These are phyloP conservation scores for Chlamydomonas sp. DNA, from an alignment of 139 green algal genomes.

Conservation along the genomic window DNA sequence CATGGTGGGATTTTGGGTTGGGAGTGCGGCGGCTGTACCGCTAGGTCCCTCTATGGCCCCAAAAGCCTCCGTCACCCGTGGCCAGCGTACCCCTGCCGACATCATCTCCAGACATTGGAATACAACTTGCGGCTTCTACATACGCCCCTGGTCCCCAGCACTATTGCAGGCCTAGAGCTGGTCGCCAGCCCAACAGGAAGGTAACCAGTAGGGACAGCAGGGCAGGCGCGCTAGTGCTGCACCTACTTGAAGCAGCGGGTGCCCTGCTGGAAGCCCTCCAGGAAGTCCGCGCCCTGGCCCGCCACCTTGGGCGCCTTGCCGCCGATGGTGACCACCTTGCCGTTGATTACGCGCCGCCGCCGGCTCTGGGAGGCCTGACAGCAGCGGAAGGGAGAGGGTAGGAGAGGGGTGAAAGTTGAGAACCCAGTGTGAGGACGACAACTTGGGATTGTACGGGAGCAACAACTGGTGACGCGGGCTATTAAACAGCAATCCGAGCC, in stretches of 20 bases:
- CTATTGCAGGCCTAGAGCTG: no score
- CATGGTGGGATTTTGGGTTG: neutral
- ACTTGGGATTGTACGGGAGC: neutral
- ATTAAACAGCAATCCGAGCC: neutral
- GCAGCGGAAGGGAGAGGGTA: neutral
- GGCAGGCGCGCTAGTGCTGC: neutral
- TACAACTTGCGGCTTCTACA: no score
- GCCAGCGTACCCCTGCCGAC: no score
- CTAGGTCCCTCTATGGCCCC: no score
- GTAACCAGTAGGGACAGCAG: neutral
- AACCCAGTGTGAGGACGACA: neutral
- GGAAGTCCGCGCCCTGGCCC: conserved; percentile 57
- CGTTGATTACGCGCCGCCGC: conserved; percentile 34
- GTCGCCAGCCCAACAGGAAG: no score
- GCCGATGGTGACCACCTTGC: conserved; percentile 42
- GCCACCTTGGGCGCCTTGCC: conserved; percentile 44
- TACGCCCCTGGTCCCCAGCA: no score
- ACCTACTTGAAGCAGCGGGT: conserved; percentile 62
- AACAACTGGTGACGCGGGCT: no score
- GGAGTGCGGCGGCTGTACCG: neutral
- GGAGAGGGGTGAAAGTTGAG: neutral
- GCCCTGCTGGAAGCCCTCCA: conserved; percentile 59
- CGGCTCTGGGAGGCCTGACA: neutral
- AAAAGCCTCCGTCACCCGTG: no score
- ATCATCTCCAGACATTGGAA: no score